Evolutionary conservation across 83 land plant species (phyloP).

Genomic region (Picea abies): DNA sequence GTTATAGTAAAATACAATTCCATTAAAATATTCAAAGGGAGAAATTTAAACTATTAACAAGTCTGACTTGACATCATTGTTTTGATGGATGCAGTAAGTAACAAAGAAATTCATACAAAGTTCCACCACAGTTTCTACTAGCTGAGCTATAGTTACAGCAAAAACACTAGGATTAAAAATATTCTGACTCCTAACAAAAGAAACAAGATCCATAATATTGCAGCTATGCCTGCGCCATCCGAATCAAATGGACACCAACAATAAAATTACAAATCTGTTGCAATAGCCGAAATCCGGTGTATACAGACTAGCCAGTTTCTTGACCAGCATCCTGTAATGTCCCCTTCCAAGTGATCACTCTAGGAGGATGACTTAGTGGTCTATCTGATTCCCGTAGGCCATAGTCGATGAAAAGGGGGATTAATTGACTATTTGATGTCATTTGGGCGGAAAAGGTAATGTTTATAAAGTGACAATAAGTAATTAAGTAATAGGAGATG

Average conservation of each 20-base stretch:
- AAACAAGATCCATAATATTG: background rate
- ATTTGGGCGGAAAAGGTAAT: no score
- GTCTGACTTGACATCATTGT: no score
- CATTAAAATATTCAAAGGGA: background rate
- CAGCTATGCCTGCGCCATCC: background rate
- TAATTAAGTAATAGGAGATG: no score
- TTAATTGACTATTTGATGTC: no score
- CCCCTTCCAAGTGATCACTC: no score
- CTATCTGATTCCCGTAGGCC: no score
- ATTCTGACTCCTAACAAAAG: background rate
- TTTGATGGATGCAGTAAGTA: conserved; percentile 3
- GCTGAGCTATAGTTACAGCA: background rate
- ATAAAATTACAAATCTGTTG: background rate
- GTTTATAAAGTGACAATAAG: no score
- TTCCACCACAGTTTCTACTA: background rate
- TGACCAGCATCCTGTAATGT: background rate
- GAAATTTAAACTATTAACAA: background rate
- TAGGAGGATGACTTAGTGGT: no score
- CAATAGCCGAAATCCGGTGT: background rate
- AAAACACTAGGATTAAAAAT: background rate
- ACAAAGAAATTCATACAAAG: background rate
- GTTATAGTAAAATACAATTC: background rate
- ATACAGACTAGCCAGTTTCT: background rate
- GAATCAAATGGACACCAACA: conserved; percentile 6
- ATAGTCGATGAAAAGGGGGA: no score